A percentile compares a stretch with the other conserved stretches of the same genome.
phyloP scores from a whole-genome alignment of 2,329 filamentous ascomycete genomes.

The Fusarium coicis region DNA sequence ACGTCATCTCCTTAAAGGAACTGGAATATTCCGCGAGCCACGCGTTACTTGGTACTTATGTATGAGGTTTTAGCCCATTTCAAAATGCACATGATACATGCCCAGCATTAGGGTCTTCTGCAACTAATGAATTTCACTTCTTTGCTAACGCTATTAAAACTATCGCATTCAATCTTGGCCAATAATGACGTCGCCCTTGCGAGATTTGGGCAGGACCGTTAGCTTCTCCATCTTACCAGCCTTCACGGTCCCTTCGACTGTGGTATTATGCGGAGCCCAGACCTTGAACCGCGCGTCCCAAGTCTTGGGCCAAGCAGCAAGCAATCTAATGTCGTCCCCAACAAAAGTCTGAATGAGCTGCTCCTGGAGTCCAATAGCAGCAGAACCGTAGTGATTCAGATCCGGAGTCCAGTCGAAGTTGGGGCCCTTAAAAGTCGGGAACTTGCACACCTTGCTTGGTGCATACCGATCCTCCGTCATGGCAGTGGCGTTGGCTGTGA shows the following conservation, averaged over 20 bases:
- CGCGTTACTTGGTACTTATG: background rate
- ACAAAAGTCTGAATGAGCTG: constrained; percentile 12
- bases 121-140: too few species aligned
- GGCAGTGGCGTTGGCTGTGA: background rate
- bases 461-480: background rate
- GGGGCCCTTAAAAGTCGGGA: constrained; percentile 5
- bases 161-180: background rate
- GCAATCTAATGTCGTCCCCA: background rate
- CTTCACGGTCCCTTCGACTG: background rate
- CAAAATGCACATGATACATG: too few species aligned
- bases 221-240: background rate
- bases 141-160: rapidly evolving
- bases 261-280: constrained; percentile 1
- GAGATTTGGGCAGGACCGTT: background rate
- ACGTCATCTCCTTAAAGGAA: background rate
- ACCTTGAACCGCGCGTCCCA: constrained; percentile 6
- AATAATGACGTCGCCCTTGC: background rate
- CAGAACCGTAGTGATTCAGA: constrained; percentile 1
- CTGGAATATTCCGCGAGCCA: background rate
- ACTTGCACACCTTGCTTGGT: constrained; percentile 6
- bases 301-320: constrained; percentile 2
- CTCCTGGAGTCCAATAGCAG: constrained; percentile 9
- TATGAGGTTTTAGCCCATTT: rapidly evolving
- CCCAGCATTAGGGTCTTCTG: too few species aligned
- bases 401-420: constrained; percentile 12